Conservation (phyloP, 1,139 yeast species). For the Sugiyamaella castrensis region DNA sequence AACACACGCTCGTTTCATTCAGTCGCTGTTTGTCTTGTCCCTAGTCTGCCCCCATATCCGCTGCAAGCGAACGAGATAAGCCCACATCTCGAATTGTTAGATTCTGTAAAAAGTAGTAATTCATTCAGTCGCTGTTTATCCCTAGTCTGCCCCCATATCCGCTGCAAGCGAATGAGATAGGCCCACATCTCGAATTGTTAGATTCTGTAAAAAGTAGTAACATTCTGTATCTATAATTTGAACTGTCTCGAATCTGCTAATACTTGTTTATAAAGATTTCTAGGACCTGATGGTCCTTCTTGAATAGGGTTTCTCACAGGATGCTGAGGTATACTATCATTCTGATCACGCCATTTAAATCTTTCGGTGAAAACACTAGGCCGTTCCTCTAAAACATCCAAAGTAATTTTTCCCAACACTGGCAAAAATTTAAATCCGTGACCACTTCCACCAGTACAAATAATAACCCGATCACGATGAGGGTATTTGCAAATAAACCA, state of each 20-base stretch:
- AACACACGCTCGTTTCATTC: too few species aligned
- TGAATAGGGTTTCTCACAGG: not conserved
- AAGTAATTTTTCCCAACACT: slow-evolving; percentile 14
- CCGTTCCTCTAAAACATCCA: slow-evolving; percentile 1
- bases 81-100: too few species aligned
- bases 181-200: too few species aligned
- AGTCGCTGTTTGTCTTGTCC: too few species aligned
- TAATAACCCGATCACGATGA: slow-evolving; percentile 38
- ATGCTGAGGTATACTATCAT: not conserved
- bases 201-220: not conserved
- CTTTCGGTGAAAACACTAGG: not conserved
- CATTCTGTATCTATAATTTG: not conserved
- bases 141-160: too few species aligned
- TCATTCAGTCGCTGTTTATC: too few species aligned
- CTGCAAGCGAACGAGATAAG: too few species aligned
- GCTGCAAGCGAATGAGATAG: too few species aligned
- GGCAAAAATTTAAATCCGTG: slow-evolving; percentile 32
- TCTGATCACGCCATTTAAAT: slow-evolving; percentile 1
- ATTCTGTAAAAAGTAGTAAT: not conserved
- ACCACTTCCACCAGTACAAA: slow-evolving; percentile 49
- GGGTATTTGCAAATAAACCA: slow-evolving; percentile 4
- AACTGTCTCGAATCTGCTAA: not conserved
- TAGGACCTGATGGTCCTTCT: not conserved
- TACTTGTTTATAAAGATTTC: not conserved
- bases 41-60: too few species aligned